These are phyloP conservation scores for Talaromyces islandicus DNA, from an alignment of 2,329 filamentous ascomycete genomes.

Conservation along the genomic window DNA sequence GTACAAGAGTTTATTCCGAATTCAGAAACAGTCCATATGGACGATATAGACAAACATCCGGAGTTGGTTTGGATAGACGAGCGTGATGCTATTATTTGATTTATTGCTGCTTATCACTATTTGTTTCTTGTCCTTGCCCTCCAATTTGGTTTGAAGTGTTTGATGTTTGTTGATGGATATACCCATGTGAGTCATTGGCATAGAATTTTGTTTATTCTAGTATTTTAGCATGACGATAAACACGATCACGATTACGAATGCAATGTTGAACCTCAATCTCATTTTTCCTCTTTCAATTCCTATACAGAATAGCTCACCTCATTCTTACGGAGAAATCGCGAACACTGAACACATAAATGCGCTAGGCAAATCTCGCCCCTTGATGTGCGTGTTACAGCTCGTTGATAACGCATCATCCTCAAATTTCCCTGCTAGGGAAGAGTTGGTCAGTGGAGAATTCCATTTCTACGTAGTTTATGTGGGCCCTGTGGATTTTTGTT, in stretches of 20 bases:
- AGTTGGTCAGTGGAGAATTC: background rate
- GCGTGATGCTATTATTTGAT: constrained; percentile 8
- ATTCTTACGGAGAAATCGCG: background rate
- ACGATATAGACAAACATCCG: constrained; percentile 8
- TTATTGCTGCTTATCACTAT: background rate
- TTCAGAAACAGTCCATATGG: constrained; percentile 8
- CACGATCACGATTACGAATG: background rate
- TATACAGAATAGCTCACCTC: background rate
- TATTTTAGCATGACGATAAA: background rate
- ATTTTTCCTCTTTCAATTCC: background rate
- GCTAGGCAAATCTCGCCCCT: background rate
- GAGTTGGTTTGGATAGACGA: constrained; percentile 11
- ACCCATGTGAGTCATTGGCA: background rate
- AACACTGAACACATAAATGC: background rate
- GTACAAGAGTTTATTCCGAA: constrained; percentile 9
- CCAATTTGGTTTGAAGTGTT: background rate
- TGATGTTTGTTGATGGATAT: background rate
- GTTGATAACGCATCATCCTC: background rate
- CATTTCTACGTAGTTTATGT: background rate
- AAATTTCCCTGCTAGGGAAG: background rate
- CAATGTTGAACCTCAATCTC: background rate
- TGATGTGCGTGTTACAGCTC: background rate
- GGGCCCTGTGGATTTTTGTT: background rate
- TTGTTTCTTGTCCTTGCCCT: background rate
- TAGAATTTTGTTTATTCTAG: background rate